Base-by-base conservation (phyloP, 2,329 filamentous ascomycete genomes). In the Cladophialophora immunda region DNA sequence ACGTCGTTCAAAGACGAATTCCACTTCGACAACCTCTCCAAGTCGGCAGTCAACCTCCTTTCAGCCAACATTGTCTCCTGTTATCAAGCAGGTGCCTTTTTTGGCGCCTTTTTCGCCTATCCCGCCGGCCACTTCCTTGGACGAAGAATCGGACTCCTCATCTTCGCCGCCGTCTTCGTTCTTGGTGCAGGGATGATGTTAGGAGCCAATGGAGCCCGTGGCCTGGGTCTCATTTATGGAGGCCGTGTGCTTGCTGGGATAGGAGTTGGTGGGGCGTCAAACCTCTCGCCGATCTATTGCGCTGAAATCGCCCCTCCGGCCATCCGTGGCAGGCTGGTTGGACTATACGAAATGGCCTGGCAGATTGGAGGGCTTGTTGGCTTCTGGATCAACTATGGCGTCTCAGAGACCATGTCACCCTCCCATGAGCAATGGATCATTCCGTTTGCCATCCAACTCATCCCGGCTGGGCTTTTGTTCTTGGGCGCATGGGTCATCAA, bases 81-180 rank as follows among this genome's bases (percentile, higher is more conserved):
- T 62, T 94, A 92, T 80, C 92, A 94, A 78, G 92, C 92, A 9
- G 92, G 92, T 66, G 91, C 91, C 67, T 94, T 95, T 81, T 94
- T 94, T 72, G 92, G 92, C 58, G 87, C 89, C n/a, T 80, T 93
- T 47, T 84, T 86, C 67, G 90, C 88, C 64, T 93, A 91, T 72
- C 83, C 81, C 8, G 84, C 87, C 36, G 88, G 86, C 32, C 88
- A 90, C 80, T 91, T 85, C 75, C 80, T 90, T 68, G 91, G 91
- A 30, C 86, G 91, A 25, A 87, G 86, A 73, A 85, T 83, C 75
- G 89, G 87, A 25, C 82, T 94, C 2, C 80, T 88, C 69, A 70
- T 88, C 55, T 90, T 89, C 75, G 79, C 84, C 1, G 62, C 85
- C 36, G 71, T 94, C 69, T 94, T 94, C 77, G 83, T 87, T 61